Evolutionary conservation across 352 stramenopile genomes (phyloP).

Genomic region (Phytophthora aleatoria): DNA sequence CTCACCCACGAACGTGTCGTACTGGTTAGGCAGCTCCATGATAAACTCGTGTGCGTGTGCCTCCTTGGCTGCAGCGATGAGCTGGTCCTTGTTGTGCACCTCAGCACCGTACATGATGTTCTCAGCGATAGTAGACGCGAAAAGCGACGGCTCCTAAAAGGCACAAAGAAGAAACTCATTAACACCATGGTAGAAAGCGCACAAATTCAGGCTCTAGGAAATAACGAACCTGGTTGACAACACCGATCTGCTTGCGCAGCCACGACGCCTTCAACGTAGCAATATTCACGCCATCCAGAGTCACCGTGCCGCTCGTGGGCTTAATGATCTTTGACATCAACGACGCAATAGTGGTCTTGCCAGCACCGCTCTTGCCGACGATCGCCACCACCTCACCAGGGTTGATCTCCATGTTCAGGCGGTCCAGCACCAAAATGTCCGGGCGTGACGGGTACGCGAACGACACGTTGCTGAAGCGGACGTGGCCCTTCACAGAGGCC

Average conservation of each 20-base stretch:
- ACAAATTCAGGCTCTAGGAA: constrained; percentile 1
- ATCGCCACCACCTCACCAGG: constrained; percentile 86
- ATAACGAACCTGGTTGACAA: constrained; percentile 72
- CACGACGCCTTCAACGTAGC: constrained; percentile 65
- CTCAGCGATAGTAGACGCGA: constrained; percentile 77
- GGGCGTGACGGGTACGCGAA: constrained; percentile 84
- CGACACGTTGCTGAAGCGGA: constrained; percentile 82
- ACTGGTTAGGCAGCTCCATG: constrained; percentile 89
- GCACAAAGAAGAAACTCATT: constrained; percentile 15
- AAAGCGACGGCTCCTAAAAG: constrained; percentile 71
- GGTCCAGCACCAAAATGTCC: constrained; percentile 70
- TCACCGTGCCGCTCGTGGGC: constrained; percentile 60
- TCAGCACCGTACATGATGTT: constrained; percentile 87
- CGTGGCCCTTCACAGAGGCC: constrained; percentile 55
- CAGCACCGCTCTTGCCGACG: constrained; percentile 84
- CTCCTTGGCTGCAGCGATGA: constrained; percentile 68
- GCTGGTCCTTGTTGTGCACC: constrained; percentile 54
- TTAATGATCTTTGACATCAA: constrained; percentile 83
- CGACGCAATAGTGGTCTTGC: constrained; percentile 84
- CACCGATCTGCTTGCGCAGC: constrained; percentile 84
- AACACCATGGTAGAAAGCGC: constrained; percentile 6
- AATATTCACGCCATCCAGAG: constrained; percentile 77
- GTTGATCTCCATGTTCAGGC: constrained; percentile 69
- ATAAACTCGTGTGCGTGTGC: constrained; percentile 85
- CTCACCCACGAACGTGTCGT: constrained; percentile 97